Evolutionary conservation across 1,139 yeast genomes (phyloP), one percentile per base, ranked within the genome.

Genomic region (Blastobotrys niveus): DNA sequence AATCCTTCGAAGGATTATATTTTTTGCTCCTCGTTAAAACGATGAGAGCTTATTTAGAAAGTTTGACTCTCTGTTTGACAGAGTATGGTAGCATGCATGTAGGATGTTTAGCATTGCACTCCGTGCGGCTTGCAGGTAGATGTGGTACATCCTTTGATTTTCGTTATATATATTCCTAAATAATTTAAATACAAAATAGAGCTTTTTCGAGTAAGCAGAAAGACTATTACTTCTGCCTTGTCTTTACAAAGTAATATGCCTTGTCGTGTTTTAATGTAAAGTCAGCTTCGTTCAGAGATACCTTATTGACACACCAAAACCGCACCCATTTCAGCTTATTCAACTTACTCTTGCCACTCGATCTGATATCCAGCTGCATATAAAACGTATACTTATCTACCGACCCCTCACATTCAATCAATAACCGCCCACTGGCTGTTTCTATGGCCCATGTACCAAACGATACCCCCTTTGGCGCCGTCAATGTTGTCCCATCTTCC

Each of bases 211-310:
- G n/a, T n/a, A n/a, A n/a, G n/a, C n/a, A n/a, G n/a, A n/a, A 29
- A 10, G 10, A 9, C 33, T 17, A 5, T 3, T 19, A 34, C 38
- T 35, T 35, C 12, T 27, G 31, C 14, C 43, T 34, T 3, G 49
- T 46, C 14, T 42, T 34, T 12, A 56, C 58, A 55, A 86, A 87
- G 55, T 74, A 76, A 61, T 83, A 87, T 10, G 88, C 79, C 56
- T 80, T 82, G 58, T 87, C 95, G 56, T 85, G 83, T 38, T 70
- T 72, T 47, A 83, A 63, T 5, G 79, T 71, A 53, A 85, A 80
- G 14, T 69, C 69, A 17, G 76, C 71, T 12, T 67, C 63, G 40
- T 76, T 80, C 1, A 79, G 80, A 19, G 76, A 72, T 30, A 52
- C 44, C 55, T 73, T 73, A 52, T 83, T 73, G 21, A 76, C 64